Conservation (phyloP, 495 filamentous ascomycete genomes). For the Talaromyces wortmannii region DNA sequence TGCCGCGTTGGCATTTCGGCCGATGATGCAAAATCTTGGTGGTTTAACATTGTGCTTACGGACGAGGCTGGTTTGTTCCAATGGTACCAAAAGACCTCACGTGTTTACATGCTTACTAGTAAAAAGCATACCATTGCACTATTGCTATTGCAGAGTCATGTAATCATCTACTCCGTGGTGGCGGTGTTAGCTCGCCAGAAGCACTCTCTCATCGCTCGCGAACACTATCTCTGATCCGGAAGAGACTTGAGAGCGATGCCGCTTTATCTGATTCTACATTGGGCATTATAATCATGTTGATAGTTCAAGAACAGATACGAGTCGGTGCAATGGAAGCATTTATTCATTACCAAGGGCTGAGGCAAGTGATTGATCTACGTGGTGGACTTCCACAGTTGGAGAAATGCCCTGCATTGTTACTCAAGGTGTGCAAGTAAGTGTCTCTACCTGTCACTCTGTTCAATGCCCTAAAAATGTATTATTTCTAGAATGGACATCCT, state of each 20-base stretch:
- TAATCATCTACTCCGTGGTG: conserved; percentile 10
- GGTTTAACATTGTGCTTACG: conserved; percentile 11
- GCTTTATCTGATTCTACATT: conserved; percentile 17
- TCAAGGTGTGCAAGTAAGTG: conserved; percentile 20
- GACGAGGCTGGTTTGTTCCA: conserved; percentile 13
- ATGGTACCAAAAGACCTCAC: neutral
- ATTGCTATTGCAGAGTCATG: conserved; percentile 13
- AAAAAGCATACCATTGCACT: conserved; percentile 14
- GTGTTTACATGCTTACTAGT: neutral
- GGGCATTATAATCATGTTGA: conserved; percentile 8
- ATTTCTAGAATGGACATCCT: conserved; percentile 12
- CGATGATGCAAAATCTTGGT: conserved; percentile 12
- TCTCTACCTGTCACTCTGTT: neutral
- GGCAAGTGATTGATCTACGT: conserved; percentile 12
- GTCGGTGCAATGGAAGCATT: conserved; percentile 4
- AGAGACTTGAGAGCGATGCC: conserved; percentile 10
- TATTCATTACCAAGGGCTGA: conserved; percentile 13
- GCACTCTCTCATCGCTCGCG: conserved; percentile 15
- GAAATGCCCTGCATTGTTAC: conserved; percentile 7
- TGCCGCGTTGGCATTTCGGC: conserved; percentile 11
- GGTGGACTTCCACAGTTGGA: conserved; percentile 13
- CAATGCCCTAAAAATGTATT: neutral
- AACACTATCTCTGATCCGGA: conserved; percentile 9
- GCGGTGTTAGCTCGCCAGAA: conserved; percentile 8
- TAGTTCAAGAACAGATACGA: conserved; percentile 13